These are phyloP conservation scores for Sordariomycetes sp. DNA, from an alignment of 2,329 filamentous ascomycete genomes.

Conservation along the genomic window DNA sequence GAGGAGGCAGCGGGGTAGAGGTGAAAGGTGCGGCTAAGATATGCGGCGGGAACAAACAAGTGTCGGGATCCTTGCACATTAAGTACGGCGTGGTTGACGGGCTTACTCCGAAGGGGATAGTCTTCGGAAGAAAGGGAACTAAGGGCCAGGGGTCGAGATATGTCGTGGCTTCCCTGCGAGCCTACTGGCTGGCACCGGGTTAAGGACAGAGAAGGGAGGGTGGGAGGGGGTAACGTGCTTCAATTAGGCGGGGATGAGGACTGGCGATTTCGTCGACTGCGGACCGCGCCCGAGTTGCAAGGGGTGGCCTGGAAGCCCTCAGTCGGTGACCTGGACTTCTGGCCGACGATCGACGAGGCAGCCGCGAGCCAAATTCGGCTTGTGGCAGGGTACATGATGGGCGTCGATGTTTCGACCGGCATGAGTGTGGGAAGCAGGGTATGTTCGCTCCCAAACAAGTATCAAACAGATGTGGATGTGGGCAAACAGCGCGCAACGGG, in stretches of 20 bases:
- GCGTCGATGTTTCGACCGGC: conserved; percentile 25
- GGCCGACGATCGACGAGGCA: conserved; percentile 4
- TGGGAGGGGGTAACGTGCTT: conserved; percentile 5
- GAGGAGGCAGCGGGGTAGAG: neutral
- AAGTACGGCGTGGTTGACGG: neutral
- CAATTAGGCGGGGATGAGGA: conserved; percentile 3
- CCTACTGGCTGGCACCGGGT: conserved; percentile 4
- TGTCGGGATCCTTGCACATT: neutral
- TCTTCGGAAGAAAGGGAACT: conserved; percentile 3
- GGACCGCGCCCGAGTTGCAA: neutral
- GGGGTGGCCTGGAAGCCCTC: neutral
- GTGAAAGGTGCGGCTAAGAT: conserved; percentile 3
- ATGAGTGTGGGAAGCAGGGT: conserved; percentile 25
- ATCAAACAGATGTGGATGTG: neutral
- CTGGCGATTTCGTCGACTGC: neutral
- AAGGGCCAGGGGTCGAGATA: conserved; percentile 4
- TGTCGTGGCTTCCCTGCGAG: conserved; percentile 1
- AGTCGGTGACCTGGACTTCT: neutral
- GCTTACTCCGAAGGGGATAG: neutral
- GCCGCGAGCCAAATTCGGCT: conserved; percentile 10
- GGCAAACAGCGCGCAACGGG: neutral
- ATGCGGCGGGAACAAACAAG: conserved; percentile 1
- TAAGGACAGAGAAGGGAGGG: conserved; percentile 1
- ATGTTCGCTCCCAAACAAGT: conserved; percentile 20
- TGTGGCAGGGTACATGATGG: conserved; percentile 10